phyloP scores from a whole-genome alignment of 139 green algal genomes.

The Zygnema cylindricum region DNA sequence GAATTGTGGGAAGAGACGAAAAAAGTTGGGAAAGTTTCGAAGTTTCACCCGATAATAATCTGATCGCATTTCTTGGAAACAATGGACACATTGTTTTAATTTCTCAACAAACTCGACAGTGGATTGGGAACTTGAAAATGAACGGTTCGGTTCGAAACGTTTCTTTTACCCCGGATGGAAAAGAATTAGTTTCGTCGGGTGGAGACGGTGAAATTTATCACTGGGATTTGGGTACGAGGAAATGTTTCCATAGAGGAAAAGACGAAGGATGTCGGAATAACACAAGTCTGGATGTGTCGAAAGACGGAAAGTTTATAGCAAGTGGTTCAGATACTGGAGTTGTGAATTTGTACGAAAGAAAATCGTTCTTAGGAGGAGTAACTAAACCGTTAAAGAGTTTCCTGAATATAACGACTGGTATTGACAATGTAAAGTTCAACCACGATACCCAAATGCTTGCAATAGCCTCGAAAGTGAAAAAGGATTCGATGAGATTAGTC shows the following conservation, averaged over 20 bases:
- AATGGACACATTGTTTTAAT: slow-evolving; percentile 78
- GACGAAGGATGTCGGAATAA: slow-evolving; percentile 78
- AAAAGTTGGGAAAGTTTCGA: slow-evolving; percentile 72
- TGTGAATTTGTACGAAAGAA: slow-evolving; percentile 88
- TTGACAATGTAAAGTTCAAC: slow-evolving; percentile 86
- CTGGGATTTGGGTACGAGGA: slow-evolving; percentile 89
- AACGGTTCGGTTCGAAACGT: slow-evolving; percentile 77
- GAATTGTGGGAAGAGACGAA: slow-evolving; percentile 51
- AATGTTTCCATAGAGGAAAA: slow-evolving; percentile 73
- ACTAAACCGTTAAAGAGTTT: slow-evolving; percentile 23
- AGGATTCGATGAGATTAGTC: slow-evolving; percentile 85
- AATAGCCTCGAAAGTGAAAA: slow-evolving; percentile 82
- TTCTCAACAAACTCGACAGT: slow-evolving; percentile 74
- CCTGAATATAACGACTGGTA: slow-evolving; percentile 85
- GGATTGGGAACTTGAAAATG: slow-evolving; percentile 83
- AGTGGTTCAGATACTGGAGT: slow-evolving; percentile 71
- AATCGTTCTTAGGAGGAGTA: slow-evolving; percentile 6
- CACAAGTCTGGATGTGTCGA: slow-evolving; percentile 72
- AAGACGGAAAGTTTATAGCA: slow-evolving; percentile 72
- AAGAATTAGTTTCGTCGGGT: slow-evolving; percentile 75
- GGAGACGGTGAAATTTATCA: slow-evolving; percentile 84
- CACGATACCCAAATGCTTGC: slow-evolving; percentile 78
- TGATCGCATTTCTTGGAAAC: slow-evolving; percentile 83
- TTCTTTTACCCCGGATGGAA: slow-evolving; percentile 76
- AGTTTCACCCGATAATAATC: slow-evolving; percentile 18